Percentiles rank a stretch among this genome's conserved stretches.
These are phyloP conservation scores for Xylaria venustula DNA, from an alignment of 495 filamentous ascomycete species.

Conservation along the genomic window DNA sequence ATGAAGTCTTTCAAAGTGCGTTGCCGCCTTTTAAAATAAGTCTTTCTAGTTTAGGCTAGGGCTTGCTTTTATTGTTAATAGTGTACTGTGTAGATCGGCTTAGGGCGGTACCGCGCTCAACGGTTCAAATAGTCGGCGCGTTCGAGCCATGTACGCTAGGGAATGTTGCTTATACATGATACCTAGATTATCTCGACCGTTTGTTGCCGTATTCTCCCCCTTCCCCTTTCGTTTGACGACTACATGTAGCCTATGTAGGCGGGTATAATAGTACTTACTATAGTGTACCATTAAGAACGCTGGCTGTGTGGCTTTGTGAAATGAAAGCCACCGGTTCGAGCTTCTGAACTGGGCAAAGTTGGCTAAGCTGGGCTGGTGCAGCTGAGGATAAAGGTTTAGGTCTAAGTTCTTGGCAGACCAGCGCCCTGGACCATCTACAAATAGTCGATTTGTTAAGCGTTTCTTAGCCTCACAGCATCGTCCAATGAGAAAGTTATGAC, in stretches of 20 bases:
- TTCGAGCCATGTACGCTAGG: no score
- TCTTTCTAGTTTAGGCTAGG: no score
- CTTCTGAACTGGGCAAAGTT: background rate
- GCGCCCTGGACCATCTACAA: background rate
- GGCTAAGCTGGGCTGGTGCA: background rate
- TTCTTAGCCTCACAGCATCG: background rate
- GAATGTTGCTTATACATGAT: no score
- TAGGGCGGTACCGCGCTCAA: no score
- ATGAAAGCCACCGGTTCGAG: background rate
- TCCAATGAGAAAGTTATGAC: background rate
- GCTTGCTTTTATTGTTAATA: no score
- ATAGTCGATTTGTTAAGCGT: background rate
- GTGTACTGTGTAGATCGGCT: no score
- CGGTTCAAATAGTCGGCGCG: no score
- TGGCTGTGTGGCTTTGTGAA: background rate
- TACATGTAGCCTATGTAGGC: no score
- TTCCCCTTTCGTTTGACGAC: no score
- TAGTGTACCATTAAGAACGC: background rate
- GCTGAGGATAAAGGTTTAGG: background rate
- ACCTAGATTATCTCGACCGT: no score
- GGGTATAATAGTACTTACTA: no score
- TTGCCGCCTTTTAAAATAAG: slow-evolving; percentile 8
- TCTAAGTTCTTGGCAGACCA: background rate
- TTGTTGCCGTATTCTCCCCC: no score
- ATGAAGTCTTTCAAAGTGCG: background rate